phyloP scores from a whole-genome alignment of 2,329 filamentous ascomycete species.

The Herpotrichia juniperi region DNA sequence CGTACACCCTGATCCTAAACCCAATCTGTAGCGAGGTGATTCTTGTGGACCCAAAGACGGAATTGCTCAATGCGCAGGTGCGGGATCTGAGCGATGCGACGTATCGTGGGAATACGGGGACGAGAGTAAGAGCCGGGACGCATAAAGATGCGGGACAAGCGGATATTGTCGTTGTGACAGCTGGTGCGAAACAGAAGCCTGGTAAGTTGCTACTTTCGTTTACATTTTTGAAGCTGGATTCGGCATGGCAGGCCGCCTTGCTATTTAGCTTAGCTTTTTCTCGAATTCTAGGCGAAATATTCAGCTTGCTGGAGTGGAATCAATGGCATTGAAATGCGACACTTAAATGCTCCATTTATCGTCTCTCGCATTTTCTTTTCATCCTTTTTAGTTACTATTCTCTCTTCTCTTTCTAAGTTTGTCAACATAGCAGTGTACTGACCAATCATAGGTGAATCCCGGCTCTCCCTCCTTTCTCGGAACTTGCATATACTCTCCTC shows the following conservation, averaged over 20 bases:
- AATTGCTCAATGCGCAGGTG: slow-evolving; percentile 56
- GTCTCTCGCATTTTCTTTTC: slow-evolving; percentile 2
- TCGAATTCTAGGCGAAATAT: too few species aligned
- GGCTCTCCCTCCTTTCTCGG: slow-evolving; percentile 54
- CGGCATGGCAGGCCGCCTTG: too few species aligned
- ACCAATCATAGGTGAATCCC: slow-evolving; percentile 47
- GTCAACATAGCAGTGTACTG: not conserved
- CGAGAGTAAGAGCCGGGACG: slow-evolving; percentile 52
- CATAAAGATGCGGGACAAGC: slow-evolving; percentile 58
- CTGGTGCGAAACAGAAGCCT: slow-evolving; percentile 58
- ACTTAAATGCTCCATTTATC: too few species aligned
- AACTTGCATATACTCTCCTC: slow-evolving; percentile 57
- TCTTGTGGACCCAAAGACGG: slow-evolving; percentile 59
- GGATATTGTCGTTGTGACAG: slow-evolving; percentile 62
- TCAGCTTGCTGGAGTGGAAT: too few species aligned
- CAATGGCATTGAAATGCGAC: too few species aligned
- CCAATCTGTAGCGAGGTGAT: slow-evolving; percentile 59
- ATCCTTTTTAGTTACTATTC: not conserved
- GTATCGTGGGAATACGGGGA: slow-evolving; percentile 51
- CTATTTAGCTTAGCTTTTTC: too few species aligned
- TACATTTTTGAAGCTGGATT: not conserved
- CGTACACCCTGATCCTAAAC: slow-evolving; percentile 58
- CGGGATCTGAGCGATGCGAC: slow-evolving; percentile 60
- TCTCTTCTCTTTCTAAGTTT: not conserved
- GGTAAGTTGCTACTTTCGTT: slow-evolving; percentile 27